Conservation (phyloP, 2,329 filamentous ascomycete genomes). For the Pseudocercospora eumusae region DNA sequence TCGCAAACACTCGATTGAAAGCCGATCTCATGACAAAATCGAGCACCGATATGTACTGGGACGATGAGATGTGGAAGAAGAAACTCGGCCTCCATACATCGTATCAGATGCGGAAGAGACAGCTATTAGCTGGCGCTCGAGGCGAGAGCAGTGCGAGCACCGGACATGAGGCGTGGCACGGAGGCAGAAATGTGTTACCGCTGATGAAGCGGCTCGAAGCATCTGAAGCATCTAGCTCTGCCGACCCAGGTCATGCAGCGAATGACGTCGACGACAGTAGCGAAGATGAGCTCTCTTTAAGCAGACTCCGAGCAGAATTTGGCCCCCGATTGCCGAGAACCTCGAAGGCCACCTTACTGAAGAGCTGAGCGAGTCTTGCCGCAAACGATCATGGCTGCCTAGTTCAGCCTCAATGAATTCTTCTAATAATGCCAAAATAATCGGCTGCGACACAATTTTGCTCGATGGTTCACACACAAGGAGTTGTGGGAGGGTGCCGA, state of each 20-base stretch:
- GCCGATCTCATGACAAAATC: slow-evolving; percentile 14
- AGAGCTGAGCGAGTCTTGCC: neutral
- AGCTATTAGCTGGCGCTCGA: neutral
- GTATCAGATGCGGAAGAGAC: neutral
- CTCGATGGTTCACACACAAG: too few relatives aligned
- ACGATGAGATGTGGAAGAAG: slow-evolving; percentile 8
- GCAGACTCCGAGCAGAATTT: neutral
- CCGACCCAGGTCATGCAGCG: neutral
- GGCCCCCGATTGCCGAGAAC: neutral
- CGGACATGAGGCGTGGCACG: neutral
- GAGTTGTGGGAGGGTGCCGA: too few relatives aligned
- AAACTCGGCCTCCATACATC: neutral
- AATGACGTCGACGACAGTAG: neutral
- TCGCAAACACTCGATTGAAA: slow-evolving; percentile 7
- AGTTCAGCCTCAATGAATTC: too few relatives aligned
- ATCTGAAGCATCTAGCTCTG: neutral
- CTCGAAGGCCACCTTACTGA: slow-evolving; percentile 1
- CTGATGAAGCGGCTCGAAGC: neutral
- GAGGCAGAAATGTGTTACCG: neutral
- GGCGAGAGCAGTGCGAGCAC: neutral
- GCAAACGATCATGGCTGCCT: too few relatives aligned
- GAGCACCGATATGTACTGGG: slow-evolving; percentile 3
- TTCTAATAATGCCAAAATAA: too few relatives aligned
- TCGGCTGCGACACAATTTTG: too few relatives aligned
- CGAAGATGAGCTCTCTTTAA: neutral